Evolutionary conservation across 306 rosid species (phyloP), one percentile per base, ranked within the genome.

Genomic region (Ammopiptanthus mongolicus): DNA sequence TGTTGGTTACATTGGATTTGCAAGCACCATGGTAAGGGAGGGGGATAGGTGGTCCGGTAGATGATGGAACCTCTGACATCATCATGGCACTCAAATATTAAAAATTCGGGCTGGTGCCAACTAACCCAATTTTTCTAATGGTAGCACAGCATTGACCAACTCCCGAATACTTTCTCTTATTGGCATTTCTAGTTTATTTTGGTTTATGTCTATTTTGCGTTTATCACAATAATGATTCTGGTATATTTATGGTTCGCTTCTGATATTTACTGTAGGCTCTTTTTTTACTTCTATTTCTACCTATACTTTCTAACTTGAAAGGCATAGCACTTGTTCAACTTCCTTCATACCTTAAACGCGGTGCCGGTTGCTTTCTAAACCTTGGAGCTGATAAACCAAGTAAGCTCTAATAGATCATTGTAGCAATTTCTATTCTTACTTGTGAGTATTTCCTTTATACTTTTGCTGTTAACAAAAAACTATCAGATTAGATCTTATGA

Each of bases 351-450:
- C 78, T 87, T 72, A 84, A 83, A 87, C 84, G 85, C 37, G 97
- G 91, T 33, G 91, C 86, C 56, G 86, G 84, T 76, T 93, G 97
- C 93, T 91, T 91, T 85, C 83, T 91, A 65, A 89, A 93, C 76
- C 73, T 86, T 71, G 96, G 97, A 80, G 86, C 89, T 47, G 25
- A 57, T 69, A 70, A 76, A 66, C 23, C 84, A 85, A 87, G 97
- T 82, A 88, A 84, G 75, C 41, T 76, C 56, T 62, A 44, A 34
- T 56, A 42, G 39, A 66, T 65, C 17, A 14, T 51, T 55, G 51
- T 61, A 50, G 73, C 59, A 14, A 21, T 82, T 37, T 75, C 51
- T n/a, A 21, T 59, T 46, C 48, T 14, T 47, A 48, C 44, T 22
- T 23, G 74, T n/a, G n/a, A n/a, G n/a, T 50, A 17, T 59, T 73